Percentiles rank a stretch among this genome's conserved stretches.
These are phyloP conservation scores for Yarrowia hollandica DNA, from an alignment of 805 yeast genomes.

Conservation along the genomic window DNA sequence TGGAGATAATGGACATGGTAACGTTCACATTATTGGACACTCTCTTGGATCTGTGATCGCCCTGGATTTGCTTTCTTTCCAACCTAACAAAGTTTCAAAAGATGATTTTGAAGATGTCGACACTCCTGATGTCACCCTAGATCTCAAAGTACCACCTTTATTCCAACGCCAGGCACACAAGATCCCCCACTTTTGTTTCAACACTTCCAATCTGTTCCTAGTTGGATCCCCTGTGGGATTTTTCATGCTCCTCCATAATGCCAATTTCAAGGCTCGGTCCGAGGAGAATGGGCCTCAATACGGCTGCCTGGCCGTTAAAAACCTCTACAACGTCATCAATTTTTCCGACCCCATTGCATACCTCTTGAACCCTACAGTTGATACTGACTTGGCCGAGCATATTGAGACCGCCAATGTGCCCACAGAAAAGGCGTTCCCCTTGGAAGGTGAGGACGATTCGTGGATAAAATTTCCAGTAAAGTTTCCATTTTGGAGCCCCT, in stretches of 20 bases:
- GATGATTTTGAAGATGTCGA: constrained; percentile 33
- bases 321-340: constrained; percentile 79
- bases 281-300: constrained; percentile 33
- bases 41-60: constrained; percentile 86
- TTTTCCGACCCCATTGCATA: constrained; percentile 92
- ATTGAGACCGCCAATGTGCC: constrained; percentile 39
- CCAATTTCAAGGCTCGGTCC: constrained; percentile 38
- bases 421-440: constrained; percentile 33
- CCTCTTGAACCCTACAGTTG: constrained; percentile 78
- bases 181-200: constrained; percentile 57
- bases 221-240: constrained; percentile 88
- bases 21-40: constrained; percentile 85
- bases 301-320: constrained; percentile 62
- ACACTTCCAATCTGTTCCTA: constrained; percentile 72
- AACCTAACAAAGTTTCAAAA: constrained; percentile 40
- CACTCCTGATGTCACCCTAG: constrained; percentile 28
- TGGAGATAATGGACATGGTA: constrained; percentile 39
- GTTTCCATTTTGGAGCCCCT: constrained; percentile 27
- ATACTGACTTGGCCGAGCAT: constrained; percentile 40
- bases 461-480: constrained; percentile 26
- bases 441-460: constrained; percentile 21
- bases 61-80: constrained; percentile 62
- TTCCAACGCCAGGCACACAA: neutral
- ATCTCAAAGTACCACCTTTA: constrained; percentile 11
- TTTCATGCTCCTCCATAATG: constrained; percentile 46